A percentile compares a stretch with the other conserved stretches of the same genome.
These are phyloP conservation scores for Xylaria hypoxylon DNA, from an alignment of 2,329 filamentous ascomycete species.

Conservation along the genomic window DNA sequence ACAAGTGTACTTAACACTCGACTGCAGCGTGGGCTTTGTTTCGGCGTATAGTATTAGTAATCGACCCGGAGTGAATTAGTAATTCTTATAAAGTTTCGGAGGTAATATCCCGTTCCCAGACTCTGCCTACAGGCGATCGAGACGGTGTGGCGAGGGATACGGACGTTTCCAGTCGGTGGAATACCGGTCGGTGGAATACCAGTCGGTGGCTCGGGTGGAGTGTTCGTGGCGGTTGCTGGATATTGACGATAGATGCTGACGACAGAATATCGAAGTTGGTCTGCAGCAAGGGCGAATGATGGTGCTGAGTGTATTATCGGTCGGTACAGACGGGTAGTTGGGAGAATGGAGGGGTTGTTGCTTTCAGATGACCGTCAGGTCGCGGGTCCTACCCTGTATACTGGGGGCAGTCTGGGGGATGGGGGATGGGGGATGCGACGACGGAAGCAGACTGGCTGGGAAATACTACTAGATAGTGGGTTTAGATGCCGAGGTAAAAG, in stretches of 20 bases:
- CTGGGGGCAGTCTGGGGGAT: not conserved
- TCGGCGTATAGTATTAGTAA: not conserved
- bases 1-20: too few species aligned
- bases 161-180: not conserved
- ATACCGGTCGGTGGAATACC: not conserved
- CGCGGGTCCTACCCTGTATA: not conserved
- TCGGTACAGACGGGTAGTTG: not conserved
- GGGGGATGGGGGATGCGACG: not conserved
- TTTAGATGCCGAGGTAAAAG: not conserved
- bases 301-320: not conserved
- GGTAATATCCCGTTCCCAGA: not conserved
- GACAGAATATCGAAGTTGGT: not conserved
- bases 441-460: not conserved
- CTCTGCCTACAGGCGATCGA: not conserved
- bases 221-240: not conserved
- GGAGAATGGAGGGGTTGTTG: constrained; percentile 22
- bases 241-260: not conserved
- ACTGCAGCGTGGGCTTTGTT: not conserved
- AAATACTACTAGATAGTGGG: not conserved
- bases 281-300: not conserved
- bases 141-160: not conserved
- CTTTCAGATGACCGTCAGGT: constrained; percentile 25
- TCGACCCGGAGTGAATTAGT: not conserved
- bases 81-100: not conserved
- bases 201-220: not conserved